Evolutionary conservation across 768 basidiomycete species (phyloP).

Genomic region (Mycena belliarum): DNA sequence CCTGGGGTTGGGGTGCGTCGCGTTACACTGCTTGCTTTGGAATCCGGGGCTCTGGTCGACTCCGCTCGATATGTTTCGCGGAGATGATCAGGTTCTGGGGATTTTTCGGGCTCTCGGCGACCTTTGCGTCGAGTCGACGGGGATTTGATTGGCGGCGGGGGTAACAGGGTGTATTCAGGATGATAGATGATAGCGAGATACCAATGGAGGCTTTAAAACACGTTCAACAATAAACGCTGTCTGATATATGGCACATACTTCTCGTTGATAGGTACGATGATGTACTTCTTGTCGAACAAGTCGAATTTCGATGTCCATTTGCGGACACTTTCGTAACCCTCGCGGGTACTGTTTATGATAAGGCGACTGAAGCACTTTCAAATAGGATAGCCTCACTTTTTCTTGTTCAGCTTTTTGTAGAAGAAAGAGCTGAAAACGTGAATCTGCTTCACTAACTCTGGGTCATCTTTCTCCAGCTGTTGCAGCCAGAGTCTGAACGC

Average conservation of each 20-base stretch:
- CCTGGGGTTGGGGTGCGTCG: slow-evolving; percentile 6
- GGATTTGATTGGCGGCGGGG: slow-evolving; percentile 26
- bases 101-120: slow-evolving; percentile 6
- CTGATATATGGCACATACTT: slow-evolving; percentile 53
- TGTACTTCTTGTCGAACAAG: slow-evolving; percentile 87
- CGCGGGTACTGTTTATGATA: slow-evolving; percentile 41
- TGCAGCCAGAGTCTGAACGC: slow-evolving; percentile 65
- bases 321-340: slow-evolving; percentile 80
- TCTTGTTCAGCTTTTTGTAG: slow-evolving; percentile 88
- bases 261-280: slow-evolving; percentile 97
- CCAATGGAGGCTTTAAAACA: slow-evolving; percentile 80
- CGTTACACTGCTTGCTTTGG: slow-evolving; percentile 17
- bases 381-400: slow-evolving; percentile 44
- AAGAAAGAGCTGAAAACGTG: slow-evolving; percentile 98
- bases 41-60: slow-evolving; percentile 1
- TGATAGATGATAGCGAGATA: slow-evolving; percentile 92
- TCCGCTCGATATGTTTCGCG: neutral
- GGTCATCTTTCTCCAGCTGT: slow-evolving; percentile 53
- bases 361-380: slow-evolving; percentile 3
- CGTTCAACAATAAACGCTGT: neutral
- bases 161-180: slow-evolving; percentile 64
- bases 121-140: slow-evolving; percentile 20
- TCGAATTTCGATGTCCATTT: slow-evolving; percentile 94
- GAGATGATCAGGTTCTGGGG: slow-evolving; percentile 6
- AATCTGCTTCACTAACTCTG: slow-evolving; percentile 67